These are phyloP conservation scores for Fusarium udum DNA, from an alignment of 2,329 filamentous ascomycete species.

Conservation along the genomic window DNA sequence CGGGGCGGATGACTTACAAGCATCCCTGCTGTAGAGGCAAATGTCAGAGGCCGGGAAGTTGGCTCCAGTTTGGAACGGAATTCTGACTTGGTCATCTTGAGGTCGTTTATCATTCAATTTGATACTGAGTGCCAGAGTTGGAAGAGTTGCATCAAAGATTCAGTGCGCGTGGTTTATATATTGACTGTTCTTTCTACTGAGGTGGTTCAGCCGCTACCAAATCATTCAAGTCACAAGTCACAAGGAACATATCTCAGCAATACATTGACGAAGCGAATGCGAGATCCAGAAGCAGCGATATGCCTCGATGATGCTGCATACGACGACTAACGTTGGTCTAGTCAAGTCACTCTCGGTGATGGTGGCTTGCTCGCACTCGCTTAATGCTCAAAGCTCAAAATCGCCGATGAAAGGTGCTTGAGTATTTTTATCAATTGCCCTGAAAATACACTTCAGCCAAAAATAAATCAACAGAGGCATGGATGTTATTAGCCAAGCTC, in stretches of 20 bases:
- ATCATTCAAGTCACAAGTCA: neutral
- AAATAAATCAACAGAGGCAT: neutral
- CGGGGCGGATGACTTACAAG: conserved; percentile 29
- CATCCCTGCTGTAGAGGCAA: conserved; percentile 13
- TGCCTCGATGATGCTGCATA: neutral
- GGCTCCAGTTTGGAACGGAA: conserved; percentile 42
- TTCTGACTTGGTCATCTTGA: conserved; percentile 24
- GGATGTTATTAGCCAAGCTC: neutral
- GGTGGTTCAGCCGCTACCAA: neutral
- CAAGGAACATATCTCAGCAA: neutral
- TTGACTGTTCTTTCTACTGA: neutral
- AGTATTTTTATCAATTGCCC: neutral
- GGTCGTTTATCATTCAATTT: neutral
- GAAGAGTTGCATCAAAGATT: neutral
- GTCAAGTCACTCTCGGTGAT: neutral
- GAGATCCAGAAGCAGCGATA: neutral
- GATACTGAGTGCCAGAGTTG: neutral
- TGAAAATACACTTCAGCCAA: neutral
- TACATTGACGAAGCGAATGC: conserved; percentile 14
- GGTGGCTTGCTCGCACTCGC: conserved; percentile 30
- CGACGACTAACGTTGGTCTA: neutral
- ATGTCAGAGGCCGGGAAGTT: conserved; percentile 32
- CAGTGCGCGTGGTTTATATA: neutral
- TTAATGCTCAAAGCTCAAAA: neutral
- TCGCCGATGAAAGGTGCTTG: neutral